Conservation (phyloP, 768 basidiomycete genomes). For the Butyriboletus loyo region DNA sequence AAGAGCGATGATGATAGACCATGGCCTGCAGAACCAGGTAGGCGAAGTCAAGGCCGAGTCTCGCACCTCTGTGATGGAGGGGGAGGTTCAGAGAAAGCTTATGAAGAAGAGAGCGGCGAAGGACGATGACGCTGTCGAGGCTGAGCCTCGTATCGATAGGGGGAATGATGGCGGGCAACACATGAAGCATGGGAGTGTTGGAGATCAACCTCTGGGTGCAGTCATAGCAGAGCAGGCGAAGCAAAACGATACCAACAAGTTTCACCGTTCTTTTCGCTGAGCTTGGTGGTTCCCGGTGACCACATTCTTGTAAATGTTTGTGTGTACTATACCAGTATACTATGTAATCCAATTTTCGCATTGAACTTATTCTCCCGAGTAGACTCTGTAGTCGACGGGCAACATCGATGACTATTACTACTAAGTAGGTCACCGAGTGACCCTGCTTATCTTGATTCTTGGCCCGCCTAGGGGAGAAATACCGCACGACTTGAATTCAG, state of each 20-base stretch:
- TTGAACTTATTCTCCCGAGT: neutral
- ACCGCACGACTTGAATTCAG: no score
- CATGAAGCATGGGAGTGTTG: neutral
- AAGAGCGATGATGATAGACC: neutral
- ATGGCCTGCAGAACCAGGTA: neutral
- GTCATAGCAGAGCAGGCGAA: neutral
- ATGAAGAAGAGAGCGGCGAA: no score
- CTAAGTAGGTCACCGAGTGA: neutral
- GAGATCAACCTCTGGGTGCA: neutral
- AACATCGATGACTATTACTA: neutral
- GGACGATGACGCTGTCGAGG: neutral
- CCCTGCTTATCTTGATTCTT: no score
- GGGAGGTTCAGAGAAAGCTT: no score
- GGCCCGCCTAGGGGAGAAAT: no score
- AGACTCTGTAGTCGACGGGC: neutral
- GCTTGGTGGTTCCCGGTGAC: neutral
- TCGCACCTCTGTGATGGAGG: no score
- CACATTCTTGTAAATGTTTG: neutral
- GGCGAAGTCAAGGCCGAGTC: neutral
- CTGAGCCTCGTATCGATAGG: neutral
- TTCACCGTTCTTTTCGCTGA: no score
- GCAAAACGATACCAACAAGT: neutral
- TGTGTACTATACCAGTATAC: constrained; percentile 3
- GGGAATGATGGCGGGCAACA: neutral
- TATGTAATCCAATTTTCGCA: neutral